Evolutionary conservation across 169 alveolate genomes (phyloP).

Genomic region (Theileria sp.): DNA sequence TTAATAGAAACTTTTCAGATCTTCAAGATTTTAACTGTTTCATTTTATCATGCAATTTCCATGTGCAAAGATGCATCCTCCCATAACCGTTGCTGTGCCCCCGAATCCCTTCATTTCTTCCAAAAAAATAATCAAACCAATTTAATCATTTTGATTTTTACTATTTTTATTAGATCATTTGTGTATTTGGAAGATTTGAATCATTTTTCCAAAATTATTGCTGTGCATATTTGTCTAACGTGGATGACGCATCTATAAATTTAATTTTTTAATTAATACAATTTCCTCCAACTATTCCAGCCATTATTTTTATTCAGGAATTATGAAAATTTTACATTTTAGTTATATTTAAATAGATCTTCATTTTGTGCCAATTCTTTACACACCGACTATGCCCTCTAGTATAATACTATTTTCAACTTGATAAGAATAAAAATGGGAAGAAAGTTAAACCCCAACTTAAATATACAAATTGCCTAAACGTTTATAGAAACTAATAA

Average conservation of each 20-base stretch:
- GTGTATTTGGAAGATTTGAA: background rate
- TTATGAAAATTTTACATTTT: background rate
- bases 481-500: no score
- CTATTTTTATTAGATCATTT: background rate
- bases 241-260: background rate
- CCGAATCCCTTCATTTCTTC: background rate
- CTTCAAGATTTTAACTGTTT: background rate
- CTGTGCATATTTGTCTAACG: background rate
- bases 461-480: background rate
- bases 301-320: background rate
- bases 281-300: background rate
- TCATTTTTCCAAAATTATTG: background rate
- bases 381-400: background rate
- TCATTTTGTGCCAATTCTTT: background rate
- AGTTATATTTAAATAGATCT: background rate
- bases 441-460: background rate
- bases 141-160: background rate
- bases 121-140: no score
- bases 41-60: background rate
- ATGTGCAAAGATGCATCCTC: constrained; percentile 14
- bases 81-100: background rate
- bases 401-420: background rate
- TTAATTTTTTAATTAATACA: no score
- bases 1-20: background rate
- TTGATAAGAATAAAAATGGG: background rate